phyloP scores from a whole-genome alignment of 768 basidiomycete genomes.

The Pholiota microspora region DNA sequence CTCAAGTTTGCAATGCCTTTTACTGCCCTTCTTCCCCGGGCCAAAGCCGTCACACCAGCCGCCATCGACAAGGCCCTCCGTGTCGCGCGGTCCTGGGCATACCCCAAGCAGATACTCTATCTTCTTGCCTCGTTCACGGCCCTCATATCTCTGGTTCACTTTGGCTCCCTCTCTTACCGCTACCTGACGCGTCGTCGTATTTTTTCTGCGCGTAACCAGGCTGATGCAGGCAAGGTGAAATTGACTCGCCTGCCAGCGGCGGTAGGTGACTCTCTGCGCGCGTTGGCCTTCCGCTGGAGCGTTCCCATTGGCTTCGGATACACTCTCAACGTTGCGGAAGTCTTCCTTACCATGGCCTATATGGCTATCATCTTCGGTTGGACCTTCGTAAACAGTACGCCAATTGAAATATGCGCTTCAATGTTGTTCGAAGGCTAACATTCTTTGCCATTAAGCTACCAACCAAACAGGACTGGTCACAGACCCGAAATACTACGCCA shows the following conservation, averaged over 20 bases:
- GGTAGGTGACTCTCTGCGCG: constrained; percentile 31
- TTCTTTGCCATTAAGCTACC: constrained; percentile 23
- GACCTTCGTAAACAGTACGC: constrained; percentile 38
- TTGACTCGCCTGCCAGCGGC: constrained; percentile 30
- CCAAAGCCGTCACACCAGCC: not conserved
- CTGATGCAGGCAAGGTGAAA: constrained; percentile 7
- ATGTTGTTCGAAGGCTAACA: not conserved
- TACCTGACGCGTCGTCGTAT: constrained; percentile 14
- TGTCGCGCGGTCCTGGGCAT: constrained; percentile 23
- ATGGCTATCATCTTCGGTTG: constrained; percentile 34
- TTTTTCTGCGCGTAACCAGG: constrained; percentile 4
- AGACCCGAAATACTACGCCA: constrained; percentile 37
- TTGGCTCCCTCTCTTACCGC: constrained; percentile 21
- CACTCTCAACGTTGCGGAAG: constrained; percentile 39
- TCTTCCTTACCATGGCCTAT: constrained; percentile 35
- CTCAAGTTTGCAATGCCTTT: not conserved
- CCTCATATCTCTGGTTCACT: constrained; percentile 34
- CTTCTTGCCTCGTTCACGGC: constrained; percentile 40
- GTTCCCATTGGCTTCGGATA: constrained; percentile 34
- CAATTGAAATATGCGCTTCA: too few relatives aligned
- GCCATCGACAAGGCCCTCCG: constrained; percentile 23
- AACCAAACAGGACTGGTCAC: constrained; percentile 28
- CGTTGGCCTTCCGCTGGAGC: constrained; percentile 34
- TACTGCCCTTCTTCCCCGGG: not conserved
- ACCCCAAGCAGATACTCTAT: constrained; percentile 43